phyloP scores from a whole-genome alignment of 2,329 filamentous ascomycete species.

The Chalaropsis ovoidea region DNA sequence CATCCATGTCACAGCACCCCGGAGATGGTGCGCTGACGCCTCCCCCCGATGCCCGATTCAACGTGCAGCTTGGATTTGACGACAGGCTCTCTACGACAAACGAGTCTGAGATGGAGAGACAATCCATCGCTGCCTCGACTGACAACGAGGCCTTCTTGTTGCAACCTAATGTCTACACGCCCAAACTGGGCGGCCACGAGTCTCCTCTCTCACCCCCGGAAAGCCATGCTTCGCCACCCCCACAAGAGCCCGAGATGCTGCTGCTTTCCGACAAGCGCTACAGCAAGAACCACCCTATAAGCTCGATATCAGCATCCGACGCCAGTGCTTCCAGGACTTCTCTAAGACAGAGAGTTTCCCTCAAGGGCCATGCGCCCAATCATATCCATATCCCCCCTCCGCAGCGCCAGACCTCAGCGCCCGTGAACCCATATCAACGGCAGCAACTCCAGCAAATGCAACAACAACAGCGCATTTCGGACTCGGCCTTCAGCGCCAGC shows the following conservation, averaged over 20 bases:
- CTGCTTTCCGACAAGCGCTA: conserved; percentile 22
- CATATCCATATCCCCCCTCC: conserved; percentile 46
- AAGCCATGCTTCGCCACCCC: conserved; percentile 29
- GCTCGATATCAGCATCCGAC: conserved; percentile 1
- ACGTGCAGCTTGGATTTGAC: conserved; percentile 19
- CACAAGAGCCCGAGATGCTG: conserved; percentile 22
- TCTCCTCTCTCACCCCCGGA: conserved; percentile 41
- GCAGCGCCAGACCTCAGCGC: conserved; percentile 32
- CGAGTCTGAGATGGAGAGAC: conserved; percentile 15
- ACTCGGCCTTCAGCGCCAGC: conserved; percentile 43
- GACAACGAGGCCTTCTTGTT: conserved; percentile 37
- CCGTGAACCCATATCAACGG: conserved; percentile 28
- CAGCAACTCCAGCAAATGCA: conserved; percentile 26
- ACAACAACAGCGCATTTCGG: conserved; percentile 30
- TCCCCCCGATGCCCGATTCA: conserved; percentile 19
- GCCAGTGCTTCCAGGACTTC: conserved; percentile 34
- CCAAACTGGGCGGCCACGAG: conserved; percentile 35
- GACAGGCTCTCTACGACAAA: conserved; percentile 11
- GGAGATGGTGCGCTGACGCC: conserved; percentile 23
- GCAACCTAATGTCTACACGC: conserved; percentile 50
- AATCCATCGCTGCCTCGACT: neutral
- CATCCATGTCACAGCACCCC: conserved; percentile 17
- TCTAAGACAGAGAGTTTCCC: conserved; percentile 44
- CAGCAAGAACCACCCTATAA: conserved; percentile 26
- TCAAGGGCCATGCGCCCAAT: conserved; percentile 43